phyloP scores from a whole-genome alignment of 2,329 filamentous ascomycete genomes.

The Fonsecaea monophora region DNA sequence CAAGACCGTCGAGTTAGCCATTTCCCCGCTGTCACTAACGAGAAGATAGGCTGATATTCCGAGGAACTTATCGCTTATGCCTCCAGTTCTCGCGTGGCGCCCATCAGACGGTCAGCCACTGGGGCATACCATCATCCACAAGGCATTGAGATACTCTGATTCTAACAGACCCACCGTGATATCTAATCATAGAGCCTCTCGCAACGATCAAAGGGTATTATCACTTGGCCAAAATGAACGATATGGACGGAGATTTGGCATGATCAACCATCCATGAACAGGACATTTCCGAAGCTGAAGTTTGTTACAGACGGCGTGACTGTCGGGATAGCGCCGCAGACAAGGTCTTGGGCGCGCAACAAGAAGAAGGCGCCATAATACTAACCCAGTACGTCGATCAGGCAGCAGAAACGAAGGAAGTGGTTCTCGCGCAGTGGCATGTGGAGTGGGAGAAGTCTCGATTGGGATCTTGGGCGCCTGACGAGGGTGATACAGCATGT shows the following conservation, averaged over 20 bases:
- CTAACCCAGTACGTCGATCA: neutral
- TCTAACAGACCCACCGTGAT: conserved; percentile 6
- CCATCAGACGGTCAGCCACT: neutral
- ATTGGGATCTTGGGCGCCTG: conserved; percentile 12
- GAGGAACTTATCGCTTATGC: conserved; percentile 6
- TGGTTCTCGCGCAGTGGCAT: conserved; percentile 7
- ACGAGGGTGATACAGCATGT: neutral
- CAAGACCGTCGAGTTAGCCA: conserved; percentile 12
- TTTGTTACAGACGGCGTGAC: neutral
- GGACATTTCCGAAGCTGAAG: neutral
- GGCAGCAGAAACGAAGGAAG: neutral
- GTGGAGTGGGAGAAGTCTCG: conserved; percentile 7
- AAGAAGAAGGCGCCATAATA: neutral
- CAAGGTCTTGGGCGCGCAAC: neutral
- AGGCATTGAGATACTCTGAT: neutral
- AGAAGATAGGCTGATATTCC: conserved; percentile 4
- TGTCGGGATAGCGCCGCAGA: neutral
- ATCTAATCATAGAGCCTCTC: neutral
- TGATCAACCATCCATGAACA: neutral
- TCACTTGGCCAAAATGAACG: neutral
- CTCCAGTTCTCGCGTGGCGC: conserved; percentile 1
- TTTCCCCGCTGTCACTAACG: conserved; percentile 3
- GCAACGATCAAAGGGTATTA: neutral
- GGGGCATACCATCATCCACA: conserved; percentile 5
- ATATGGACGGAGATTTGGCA: neutral